Base-by-base conservation (phyloP, 139 green algal species). In the Gonium pectorale region DNA sequence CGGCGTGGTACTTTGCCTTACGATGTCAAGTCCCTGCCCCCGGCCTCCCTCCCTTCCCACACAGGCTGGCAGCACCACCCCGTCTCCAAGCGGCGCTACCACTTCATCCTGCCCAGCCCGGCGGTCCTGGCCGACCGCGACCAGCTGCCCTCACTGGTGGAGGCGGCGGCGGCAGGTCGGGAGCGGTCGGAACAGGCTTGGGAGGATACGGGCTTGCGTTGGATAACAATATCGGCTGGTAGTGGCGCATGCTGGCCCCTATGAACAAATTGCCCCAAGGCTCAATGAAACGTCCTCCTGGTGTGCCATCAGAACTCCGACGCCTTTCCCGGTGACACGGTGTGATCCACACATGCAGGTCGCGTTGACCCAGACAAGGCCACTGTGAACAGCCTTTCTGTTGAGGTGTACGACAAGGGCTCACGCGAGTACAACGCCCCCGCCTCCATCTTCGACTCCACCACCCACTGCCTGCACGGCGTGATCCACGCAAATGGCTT, bases 401-500 rank as follows among this genome's bases (percentile, higher is more conserved):
- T 85, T 7, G 73, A 87, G 56, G 33, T 37, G 3, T 70, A 89
- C 29, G 62, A 70, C 3, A 64, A 84, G 8, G 77, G 84, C 43
- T 27, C 68, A 5, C 68, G 68, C 51, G 74, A 87, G 26, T 95
- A 89, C 73, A 89, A 90, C 51, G 88, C 92, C 29, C 86, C 91
- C 0, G 67, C 80, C 1, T 94, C 89, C 51, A 85, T 95, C n/a
- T 93, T 96, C 67, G 93, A 98, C 60, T 94, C 88, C 43, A 90
- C 89, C 38, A 90, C 83, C 13, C 96, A 98, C 86, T 90, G 96
- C 68, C 91, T 98, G 80, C 97, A 99, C 87, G 97, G 97, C 59
- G 87, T 96, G 35, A 78, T 99, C 62, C 97, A 99, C 80, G 63
- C 79, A 40, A 99, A 99, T 82, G 97, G 97, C 21, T 99, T 91